Percentiles rank a stretch among this genome's conserved stretches.
phyloP scores from a whole-genome alignment of 352 stramenopile species.

The Salisapilia sapeloensis region DNA sequence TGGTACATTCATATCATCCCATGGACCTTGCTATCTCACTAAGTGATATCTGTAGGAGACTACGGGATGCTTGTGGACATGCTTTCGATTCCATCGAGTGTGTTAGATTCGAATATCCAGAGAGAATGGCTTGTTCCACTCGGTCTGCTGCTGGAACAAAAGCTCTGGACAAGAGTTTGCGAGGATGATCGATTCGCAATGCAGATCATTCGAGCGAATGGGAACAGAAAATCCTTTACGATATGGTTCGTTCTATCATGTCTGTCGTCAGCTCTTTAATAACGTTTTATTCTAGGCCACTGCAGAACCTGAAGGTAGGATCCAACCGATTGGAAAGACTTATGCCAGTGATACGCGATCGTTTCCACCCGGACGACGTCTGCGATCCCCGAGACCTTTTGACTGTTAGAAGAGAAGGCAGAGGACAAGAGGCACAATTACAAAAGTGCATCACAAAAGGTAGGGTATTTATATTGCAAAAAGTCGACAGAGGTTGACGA shows the following conservation, averaged over 20 bases:
- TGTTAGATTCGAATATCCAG: no score
- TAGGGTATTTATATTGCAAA: background rate
- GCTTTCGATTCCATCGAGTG: no score
- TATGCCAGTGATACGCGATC: background rate
- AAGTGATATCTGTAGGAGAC: no score
- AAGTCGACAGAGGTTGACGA: conserved; percentile 2
- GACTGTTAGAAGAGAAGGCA: background rate
- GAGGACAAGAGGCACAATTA: background rate
- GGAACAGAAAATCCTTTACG: background rate
- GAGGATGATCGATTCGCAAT: background rate
- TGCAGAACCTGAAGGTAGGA: background rate
- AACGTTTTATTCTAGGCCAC: background rate
- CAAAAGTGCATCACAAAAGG: conserved; percentile 1
- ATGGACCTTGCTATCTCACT: no score
- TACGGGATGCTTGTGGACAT: no score
- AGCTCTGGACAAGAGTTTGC: no score
- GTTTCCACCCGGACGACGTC: background rate
- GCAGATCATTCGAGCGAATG: conserved; percentile 1
- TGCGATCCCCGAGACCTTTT: background rate
- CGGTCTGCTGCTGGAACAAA: no score
- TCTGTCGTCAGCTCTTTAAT: background rate
- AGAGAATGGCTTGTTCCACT: no score
- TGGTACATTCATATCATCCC: no score
- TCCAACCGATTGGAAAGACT: background rate
- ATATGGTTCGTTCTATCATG: conserved; percentile 2